phyloP scores from a whole-genome alignment of 2,329 filamentous ascomycete genomes.

The Penicillium sclerotigenum region DNA sequence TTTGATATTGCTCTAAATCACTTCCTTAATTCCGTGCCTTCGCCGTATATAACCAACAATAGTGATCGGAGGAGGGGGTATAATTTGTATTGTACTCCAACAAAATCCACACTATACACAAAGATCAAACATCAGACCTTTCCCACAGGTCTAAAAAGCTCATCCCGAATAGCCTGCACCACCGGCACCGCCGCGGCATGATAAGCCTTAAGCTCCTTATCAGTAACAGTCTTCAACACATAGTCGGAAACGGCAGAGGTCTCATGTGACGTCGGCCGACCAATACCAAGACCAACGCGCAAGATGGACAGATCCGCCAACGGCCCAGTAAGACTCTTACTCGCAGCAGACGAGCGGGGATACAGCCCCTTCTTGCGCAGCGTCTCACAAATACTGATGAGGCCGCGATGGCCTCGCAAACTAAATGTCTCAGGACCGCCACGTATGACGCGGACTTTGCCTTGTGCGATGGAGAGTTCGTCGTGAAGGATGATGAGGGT shows the following conservation, averaged over 20 bases:
- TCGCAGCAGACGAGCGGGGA: conserved; percentile 30
- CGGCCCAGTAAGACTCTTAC: neutral
- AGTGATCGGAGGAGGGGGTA: neutral
- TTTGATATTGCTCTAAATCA: conserved; percentile 1
- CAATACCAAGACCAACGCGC: conserved; percentile 80
- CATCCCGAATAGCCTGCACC: conserved; percentile 52
- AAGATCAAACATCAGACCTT: neutral
- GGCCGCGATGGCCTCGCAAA: conserved; percentile 69
- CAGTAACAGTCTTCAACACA: conserved; percentile 68
- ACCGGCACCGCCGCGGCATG: conserved; percentile 49
- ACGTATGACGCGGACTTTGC: conserved; percentile 61
- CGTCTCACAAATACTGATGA: conserved; percentile 62
- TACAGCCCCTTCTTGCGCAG: conserved; percentile 47
- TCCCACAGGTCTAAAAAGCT: conserved; percentile 34
- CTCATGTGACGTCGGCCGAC: conserved; percentile 68
- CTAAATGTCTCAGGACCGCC: conserved; percentile 56
- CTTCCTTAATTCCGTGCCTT: neutral
- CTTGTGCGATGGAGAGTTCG: conserved; percentile 72
- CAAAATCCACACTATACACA: neutral
- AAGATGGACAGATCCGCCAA: conserved; percentile 41
- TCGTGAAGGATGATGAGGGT: conserved; percentile 80
- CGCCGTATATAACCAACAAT: neutral
- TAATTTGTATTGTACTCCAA: neutral
- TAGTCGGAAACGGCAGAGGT: conserved; percentile 67
- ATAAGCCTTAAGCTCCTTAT: conserved; percentile 51